Evolutionary conservation across 1,284 basidiomycete species (phyloP).

Genomic region (Microbotryomycetes sp.): DNA sequence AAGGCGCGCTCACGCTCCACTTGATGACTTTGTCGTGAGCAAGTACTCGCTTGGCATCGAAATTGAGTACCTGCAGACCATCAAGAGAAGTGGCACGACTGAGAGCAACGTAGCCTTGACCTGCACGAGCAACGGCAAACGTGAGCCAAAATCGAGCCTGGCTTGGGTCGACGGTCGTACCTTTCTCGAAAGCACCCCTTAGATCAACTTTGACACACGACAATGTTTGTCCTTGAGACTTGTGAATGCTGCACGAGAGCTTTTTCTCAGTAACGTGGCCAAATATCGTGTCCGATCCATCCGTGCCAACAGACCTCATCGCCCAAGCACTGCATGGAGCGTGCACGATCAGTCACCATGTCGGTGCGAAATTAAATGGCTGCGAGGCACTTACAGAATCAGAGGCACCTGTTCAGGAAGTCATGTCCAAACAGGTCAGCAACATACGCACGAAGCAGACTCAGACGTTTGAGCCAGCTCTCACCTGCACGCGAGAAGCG

Average conservation of each 20-base stretch:
- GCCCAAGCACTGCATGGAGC: slow-evolving; percentile 29
- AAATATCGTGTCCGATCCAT: no score
- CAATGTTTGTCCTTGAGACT: slow-evolving; percentile 60
- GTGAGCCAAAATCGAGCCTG: not conserved
- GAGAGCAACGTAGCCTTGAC: slow-evolving; percentile 91
- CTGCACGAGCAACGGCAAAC: slow-evolving; percentile 42
- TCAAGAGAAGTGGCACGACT: slow-evolving; percentile 79
- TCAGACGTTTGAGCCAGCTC: no score
- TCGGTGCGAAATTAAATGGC: no score
- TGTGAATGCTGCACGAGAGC: slow-evolving; percentile 93
- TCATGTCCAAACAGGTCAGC: not conserved
- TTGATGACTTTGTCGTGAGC: slow-evolving; percentile 38
- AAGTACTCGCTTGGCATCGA: slow-evolving; percentile 67
- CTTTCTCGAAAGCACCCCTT: slow-evolving; percentile 66
- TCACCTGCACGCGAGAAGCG: slow-evolving; percentile 44
- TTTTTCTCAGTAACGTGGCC: no score
- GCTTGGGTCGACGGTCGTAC: slow-evolving; percentile 48
- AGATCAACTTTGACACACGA: slow-evolving; percentile 66
- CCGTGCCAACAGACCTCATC: slow-evolving; percentile 30
- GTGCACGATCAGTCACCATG: not conserved
- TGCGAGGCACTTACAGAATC: slow-evolving; percentile 18
- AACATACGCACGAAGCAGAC: not conserved
- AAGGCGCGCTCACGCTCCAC: slow-evolving; percentile 35
- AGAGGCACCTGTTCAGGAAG: slow-evolving; percentile 13
- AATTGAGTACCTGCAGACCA: slow-evolving; percentile 82